Percentiles rank a stretch among this genome's conserved stretches.
Evolutionary conservation across 2,329 filamentous ascomycete genomes (phyloP).

Genomic region (Corynespora cassiicola): DNA sequence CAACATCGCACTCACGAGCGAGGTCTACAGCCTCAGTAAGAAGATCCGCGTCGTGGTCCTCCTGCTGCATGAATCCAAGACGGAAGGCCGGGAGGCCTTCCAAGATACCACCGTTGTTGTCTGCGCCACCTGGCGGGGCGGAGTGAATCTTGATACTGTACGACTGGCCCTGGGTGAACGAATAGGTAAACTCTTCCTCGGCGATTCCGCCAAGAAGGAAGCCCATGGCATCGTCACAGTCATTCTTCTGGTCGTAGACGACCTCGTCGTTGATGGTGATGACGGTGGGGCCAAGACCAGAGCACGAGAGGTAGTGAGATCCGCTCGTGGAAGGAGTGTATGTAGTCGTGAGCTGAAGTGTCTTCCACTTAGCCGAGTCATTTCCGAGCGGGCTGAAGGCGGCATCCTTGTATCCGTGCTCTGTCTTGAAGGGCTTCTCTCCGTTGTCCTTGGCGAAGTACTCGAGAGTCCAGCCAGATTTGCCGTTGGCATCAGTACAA

Average conservation of each 20-base stretch:
- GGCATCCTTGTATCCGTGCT: conserved; percentile 29
- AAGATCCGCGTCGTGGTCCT: conserved; percentile 38
- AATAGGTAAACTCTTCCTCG: conserved; percentile 66
- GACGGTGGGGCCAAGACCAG: conserved; percentile 39
- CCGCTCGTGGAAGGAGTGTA: conserved; percentile 33
- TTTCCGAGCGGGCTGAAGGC: conserved; percentile 32
- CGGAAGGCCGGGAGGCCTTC: conserved; percentile 38
- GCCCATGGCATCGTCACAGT: conserved; percentile 64
- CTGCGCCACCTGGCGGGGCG: conserved; percentile 62
- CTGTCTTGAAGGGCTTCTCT: conserved; percentile 28
- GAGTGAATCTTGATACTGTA: conserved; percentile 68
- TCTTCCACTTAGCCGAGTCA: conserved; percentile 27
- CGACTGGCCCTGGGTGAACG: conserved; percentile 64
- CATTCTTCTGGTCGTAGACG: conserved; percentile 48
- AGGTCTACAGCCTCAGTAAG: conserved; percentile 29
- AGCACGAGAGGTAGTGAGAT: conserved; percentile 40
- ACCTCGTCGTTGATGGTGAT: conserved; percentile 34
- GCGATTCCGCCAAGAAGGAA: conserved; percentile 71
- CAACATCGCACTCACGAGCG: conserved; percentile 34
- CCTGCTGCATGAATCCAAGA: conserved; percentile 40
- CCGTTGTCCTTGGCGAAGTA: conserved; percentile 32
- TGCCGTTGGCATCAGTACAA: conserved; percentile 34
- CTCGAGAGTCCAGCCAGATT: conserved; percentile 39
- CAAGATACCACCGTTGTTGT: conserved; percentile 40
- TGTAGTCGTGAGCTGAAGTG: conserved; percentile 27